Conservation (phyloP, 768 basidiomycete genomes). For the Lactifluus pinguis region DNA sequence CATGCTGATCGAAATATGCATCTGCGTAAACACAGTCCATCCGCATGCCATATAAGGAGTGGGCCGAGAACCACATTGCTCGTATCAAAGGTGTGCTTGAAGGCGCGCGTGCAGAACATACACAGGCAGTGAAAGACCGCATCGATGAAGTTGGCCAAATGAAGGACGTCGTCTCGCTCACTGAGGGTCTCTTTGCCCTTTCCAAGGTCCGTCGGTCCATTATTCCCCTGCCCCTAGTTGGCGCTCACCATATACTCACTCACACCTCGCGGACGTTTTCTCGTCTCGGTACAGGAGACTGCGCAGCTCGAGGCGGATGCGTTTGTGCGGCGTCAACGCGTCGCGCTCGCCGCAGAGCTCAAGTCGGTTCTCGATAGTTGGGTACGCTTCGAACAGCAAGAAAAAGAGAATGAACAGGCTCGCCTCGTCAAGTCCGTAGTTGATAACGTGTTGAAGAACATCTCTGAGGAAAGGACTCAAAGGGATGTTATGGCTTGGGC, state of each 20-base stretch:
- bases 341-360: conserved; percentile 77
- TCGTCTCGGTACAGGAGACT: conserved; percentile 55
- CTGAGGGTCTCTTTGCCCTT: conserved; percentile 80
- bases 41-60: conserved; percentile 82
- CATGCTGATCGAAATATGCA: background rate
- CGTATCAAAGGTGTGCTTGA: conserved; percentile 78
- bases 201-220: conserved; percentile 58
- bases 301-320: conserved; percentile 82
- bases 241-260: background rate
- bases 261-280: background rate
- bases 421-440: conserved; percentile 85
- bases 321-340: conserved; percentile 87
- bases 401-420: conserved; percentile 93
- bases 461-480: conserved; percentile 86
- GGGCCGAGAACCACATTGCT: conserved; percentile 84
- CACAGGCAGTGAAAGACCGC: conserved; percentile 85
- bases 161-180: conserved; percentile 92
- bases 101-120: conserved; percentile 79
- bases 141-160: conserved; percentile 87
- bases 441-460: conserved; percentile 71
- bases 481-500: conserved; percentile 72
- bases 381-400: conserved; percentile 96
- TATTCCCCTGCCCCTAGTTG: too few species aligned
- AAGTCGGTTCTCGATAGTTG: conserved; percentile 95
- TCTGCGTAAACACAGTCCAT: conserved; percentile 39